phyloP scores from a whole-genome alignment of 2,329 filamentous ascomycete species.

The Teratosphaeria epicoccoides region DNA sequence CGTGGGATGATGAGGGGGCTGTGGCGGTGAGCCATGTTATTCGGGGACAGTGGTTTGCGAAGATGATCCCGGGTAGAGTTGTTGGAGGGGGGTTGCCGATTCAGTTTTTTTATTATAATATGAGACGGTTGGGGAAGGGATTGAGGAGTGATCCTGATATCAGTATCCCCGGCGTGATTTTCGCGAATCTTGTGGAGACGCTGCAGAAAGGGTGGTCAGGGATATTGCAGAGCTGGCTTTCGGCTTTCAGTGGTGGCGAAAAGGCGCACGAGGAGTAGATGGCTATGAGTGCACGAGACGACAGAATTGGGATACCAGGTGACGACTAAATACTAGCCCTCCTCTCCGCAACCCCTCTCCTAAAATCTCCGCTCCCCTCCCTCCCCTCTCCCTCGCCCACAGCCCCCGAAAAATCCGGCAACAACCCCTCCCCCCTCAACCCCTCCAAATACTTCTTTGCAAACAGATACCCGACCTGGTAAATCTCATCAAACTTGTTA shows the following conservation, averaged over 20 bases:
- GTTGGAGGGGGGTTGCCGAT: constrained; percentile 24
- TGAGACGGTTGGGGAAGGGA: constrained; percentile 23
- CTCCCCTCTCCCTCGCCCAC: constrained; percentile 36
- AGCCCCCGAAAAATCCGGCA: constrained; percentile 35
- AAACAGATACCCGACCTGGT: constrained; percentile 75
- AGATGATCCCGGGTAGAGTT: constrained; percentile 23
- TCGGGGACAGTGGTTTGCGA: constrained; percentile 24
- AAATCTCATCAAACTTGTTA: constrained; percentile 95
- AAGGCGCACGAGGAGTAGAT: background rate
- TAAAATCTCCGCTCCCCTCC: constrained; percentile 40
- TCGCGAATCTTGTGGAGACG: background rate
- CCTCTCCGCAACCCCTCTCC: constrained; percentile 42
- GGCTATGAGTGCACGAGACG: too few relatives aligned
- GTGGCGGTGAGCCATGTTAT: constrained; percentile 22
- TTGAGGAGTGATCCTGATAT: constrained; percentile 22
- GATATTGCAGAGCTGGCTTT: background rate
- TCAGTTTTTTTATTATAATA: constrained; percentile 27
- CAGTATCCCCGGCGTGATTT: constrained; percentile 18
- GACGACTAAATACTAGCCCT: constrained; percentile 33
- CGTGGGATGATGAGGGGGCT: constrained; percentile 17
- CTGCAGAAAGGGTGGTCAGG: background rate
- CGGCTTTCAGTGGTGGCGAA: background rate
- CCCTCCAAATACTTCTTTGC: constrained; percentile 69
- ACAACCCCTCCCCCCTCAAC: constrained; percentile 65
- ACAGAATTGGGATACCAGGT: too few relatives aligned